Conservation (phyloP, 2,329 filamentous ascomycete species). For the Trichoderma polysporum region DNA sequence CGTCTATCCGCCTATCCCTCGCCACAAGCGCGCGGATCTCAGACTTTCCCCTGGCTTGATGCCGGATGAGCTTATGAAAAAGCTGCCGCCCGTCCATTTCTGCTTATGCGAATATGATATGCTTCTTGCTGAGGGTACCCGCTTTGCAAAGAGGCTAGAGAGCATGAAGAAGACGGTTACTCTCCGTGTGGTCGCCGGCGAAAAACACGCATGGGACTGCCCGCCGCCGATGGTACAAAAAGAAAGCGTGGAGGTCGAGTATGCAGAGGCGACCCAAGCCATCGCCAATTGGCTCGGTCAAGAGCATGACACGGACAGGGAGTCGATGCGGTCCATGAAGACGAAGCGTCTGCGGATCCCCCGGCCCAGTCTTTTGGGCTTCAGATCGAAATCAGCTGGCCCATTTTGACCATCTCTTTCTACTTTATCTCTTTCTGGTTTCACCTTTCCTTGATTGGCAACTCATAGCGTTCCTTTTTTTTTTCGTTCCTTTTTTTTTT, state of each 20-base stretch:
- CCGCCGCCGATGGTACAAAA: constrained; percentile 46
- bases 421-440: not conserved
- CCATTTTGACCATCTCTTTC: constrained; percentile 10
- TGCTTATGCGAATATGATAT: constrained; percentile 66
- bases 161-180: constrained; percentile 35
- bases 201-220: constrained; percentile 52
- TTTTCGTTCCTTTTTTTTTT: not conserved
- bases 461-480: not conserved
- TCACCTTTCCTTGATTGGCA: not conserved
- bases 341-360: constrained; percentile 34
- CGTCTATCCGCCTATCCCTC: constrained; percentile 51
- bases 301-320: constrained; percentile 38
- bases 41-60: constrained; percentile 60
- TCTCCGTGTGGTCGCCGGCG: constrained; percentile 45
- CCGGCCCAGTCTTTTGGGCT: constrained; percentile 32
- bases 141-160: constrained; percentile 59
- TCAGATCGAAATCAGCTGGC: constrained; percentile 35
- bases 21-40: constrained; percentile 49
- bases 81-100: constrained; percentile 55
- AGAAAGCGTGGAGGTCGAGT: constrained; percentile 46
- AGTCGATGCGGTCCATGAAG: constrained; percentile 38
- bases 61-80: constrained; percentile 49
- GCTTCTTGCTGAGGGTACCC: constrained; percentile 59
- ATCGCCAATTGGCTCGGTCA: constrained; percentile 45
- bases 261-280: constrained; percentile 43